Base-by-base conservation (phyloP, 2,329 filamentous ascomycete genomes). In the Ophiostoma quercus region DNA sequence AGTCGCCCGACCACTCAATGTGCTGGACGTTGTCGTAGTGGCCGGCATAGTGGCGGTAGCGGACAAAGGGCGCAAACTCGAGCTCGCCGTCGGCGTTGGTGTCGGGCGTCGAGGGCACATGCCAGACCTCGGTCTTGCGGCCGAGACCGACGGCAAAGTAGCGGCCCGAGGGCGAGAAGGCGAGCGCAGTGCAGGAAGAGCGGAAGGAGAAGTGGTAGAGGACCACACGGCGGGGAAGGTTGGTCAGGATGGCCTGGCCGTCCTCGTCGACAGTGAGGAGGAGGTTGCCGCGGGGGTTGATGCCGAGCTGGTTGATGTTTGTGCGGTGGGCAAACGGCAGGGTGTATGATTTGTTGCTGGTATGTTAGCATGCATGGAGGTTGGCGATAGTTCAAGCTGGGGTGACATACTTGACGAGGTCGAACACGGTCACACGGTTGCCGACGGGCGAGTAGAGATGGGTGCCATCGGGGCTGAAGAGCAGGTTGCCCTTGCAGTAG, bases 121-220 rank as follows among this genome's bases (percentile, higher is more conserved):
- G 91, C 95, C 95, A 99, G 74, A 98, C 90, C 82, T 99, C 93
- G 71, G 97, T 88, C 76, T 91, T 90, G 75, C 94, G 87, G 47
- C 93, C 94, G 32, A 97, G 82, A 63, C 90, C 94, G 47, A 94
- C 94, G 34, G 91, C 94, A 77, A 99, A 99, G 80, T 96, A 89
- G 67, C 89, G 88, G 29, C 95, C 95, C 1, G 92, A 96, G 0
- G 94, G 94, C 29, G 95, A 93, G 77, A 99, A 99, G 0, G 92
- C 86, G 43, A 99, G 88, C 0, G 94, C 89, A 16, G 92, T 92
- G 54, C 96, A 89, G 16, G 88, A 82, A n/a, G 87, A 85, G 76
- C 90, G 91, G 81, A 99, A 96, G n/a, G 94, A 94, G 79, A 99
- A 97, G 79, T 97, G 90, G 77, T 98, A 96, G 68, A 99, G 88